A percentile compares a stretch with the other conserved stretches of the same genome.
Evolutionary conservation across 805 yeast species (phyloP).

Genomic region (Candida sithepensis): DNA sequence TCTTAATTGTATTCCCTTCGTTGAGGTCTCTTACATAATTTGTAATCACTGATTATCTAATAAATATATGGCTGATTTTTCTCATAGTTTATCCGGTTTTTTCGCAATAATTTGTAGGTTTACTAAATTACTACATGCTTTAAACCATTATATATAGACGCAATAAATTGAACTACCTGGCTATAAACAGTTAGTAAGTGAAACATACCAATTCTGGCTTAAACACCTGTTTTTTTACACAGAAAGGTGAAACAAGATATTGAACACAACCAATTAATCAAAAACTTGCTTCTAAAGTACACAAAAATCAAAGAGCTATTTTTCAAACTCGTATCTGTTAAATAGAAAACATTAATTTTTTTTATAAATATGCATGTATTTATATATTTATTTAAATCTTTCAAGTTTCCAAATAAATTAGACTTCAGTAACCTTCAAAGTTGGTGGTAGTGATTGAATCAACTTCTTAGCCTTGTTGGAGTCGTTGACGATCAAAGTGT

Average conservation of each 20-base stretch:
- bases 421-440: slow-evolving; percentile 59
- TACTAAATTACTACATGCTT: too few relatives aligned
- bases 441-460: slow-evolving; percentile 96
- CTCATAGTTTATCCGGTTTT: not conserved
- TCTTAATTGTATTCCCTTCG: not conserved
- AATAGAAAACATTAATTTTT: not conserved
- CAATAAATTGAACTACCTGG: too few relatives aligned
- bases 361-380: not conserved
- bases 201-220: too few relatives aligned
- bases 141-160: too few relatives aligned
- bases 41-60: not conserved
- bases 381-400: not conserved
- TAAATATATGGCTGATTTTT: not conserved
- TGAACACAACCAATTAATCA: too few relatives aligned
- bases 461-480: slow-evolving; percentile 96
- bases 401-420: slow-evolving; percentile 11
- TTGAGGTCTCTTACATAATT: not conserved
- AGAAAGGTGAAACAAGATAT: too few relatives aligned
- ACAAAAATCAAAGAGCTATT: not conserved
- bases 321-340: not conserved
- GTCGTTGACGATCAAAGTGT: slow-evolving; percentile 94
- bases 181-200: too few relatives aligned
- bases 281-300: not conserved
- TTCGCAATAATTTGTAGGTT: too few relatives aligned
- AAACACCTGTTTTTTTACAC: too few relatives aligned